phyloP scores from a whole-genome alignment of 441 rosid genomes.

The California macrophylla region DNA sequence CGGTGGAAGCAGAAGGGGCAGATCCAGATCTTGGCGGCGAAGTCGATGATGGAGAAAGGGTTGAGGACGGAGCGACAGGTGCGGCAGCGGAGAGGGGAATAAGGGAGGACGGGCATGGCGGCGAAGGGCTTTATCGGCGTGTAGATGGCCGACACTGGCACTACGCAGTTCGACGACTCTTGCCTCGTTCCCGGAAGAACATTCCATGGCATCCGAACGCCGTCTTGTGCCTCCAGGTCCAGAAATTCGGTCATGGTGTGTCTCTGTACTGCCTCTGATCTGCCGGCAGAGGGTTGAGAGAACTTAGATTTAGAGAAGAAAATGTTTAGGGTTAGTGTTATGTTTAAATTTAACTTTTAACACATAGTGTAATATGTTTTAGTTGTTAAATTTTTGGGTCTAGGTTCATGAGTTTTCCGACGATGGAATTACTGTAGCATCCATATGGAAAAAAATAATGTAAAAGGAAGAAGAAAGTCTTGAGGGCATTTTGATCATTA shows the following conservation, averaged over 20 bases:
- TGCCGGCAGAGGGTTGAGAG: too few relatives aligned
- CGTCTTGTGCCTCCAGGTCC: conserved; percentile 77
- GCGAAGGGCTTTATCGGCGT: conserved; percentile 60
- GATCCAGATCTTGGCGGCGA: conserved; percentile 67
- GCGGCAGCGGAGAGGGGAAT: conserved; percentile 81
- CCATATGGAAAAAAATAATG: too few relatives aligned
- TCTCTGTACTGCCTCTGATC: too few relatives aligned
- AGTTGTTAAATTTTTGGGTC: too few relatives aligned
- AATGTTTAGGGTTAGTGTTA: too few relatives aligned
- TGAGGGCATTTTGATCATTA: too few relatives aligned
- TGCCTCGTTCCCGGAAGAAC: conserved; percentile 69
- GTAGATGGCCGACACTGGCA: conserved; percentile 75
- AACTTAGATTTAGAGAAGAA: too few relatives aligned
- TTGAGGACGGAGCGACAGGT: conserved; percentile 76
- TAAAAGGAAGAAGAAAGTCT: too few relatives aligned
- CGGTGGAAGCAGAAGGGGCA: conserved; percentile 86
- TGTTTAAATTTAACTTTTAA: too few relatives aligned
- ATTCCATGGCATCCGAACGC: conserved; percentile 86
- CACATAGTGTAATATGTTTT: too few relatives aligned
- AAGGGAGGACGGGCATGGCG: conserved; percentile 49
- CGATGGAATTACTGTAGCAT: too few relatives aligned
- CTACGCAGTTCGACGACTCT: conserved; percentile 51
- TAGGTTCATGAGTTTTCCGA: too few relatives aligned
- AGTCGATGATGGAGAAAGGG: conserved; percentile 73
- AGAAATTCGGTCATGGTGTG: conserved; percentile 68